These are phyloP conservation scores for Neoascochyta sp. DNA, from an alignment of 2,329 filamentous ascomycete genomes.

Conservation along the genomic window DNA sequence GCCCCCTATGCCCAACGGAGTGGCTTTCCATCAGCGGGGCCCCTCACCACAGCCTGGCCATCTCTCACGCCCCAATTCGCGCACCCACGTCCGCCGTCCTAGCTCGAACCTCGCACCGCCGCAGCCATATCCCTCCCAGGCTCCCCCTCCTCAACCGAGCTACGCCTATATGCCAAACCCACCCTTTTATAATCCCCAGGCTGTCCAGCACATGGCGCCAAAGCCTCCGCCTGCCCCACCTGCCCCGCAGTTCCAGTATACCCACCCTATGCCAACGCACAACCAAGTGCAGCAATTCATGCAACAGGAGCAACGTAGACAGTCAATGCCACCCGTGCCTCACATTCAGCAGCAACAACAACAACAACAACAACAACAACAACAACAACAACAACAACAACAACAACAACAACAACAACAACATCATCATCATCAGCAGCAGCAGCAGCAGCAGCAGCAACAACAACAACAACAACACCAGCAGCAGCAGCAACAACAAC, in stretches of 20 bases:
- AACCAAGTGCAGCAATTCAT: conserved; percentile 64
- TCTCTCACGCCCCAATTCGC: conserved; percentile 51
- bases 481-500: conserved; percentile 62
- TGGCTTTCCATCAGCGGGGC: conserved; percentile 67
- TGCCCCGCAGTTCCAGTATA: conserved; percentile 45
- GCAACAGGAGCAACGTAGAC: conserved; percentile 70
- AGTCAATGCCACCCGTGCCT: conserved; percentile 69
- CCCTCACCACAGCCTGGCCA: conserved; percentile 75
- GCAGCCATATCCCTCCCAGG: conserved; percentile 57
- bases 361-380: conserved; percentile 27
- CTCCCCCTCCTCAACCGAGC: conserved; percentile 61
- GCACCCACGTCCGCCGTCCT: conserved; percentile 70
- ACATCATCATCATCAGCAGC: conserved; percentile 53
- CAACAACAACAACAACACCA: conserved; percentile 70
- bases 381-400: conserved; percentile 59
- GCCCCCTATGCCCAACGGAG: conserved; percentile 75
- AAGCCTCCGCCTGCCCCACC: conserved; percentile 37
- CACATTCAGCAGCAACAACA: conserved; percentile 56
- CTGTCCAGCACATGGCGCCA: conserved; percentile 48
- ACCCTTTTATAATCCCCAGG: conserved; percentile 73
- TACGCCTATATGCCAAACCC: conserved; percentile 85
- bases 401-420: conserved; percentile 68
- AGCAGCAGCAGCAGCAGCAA: conserved; percentile 57
- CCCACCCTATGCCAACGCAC: conserved; percentile 44
- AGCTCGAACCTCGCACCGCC: conserved; percentile 70